A percentile compares a stretch with the other conserved stretches of the same genome.
Conservation (phyloP, 2,329 filamentous ascomycete genomes). For the Nothophaeocryptopus gaeumannii region DNA sequence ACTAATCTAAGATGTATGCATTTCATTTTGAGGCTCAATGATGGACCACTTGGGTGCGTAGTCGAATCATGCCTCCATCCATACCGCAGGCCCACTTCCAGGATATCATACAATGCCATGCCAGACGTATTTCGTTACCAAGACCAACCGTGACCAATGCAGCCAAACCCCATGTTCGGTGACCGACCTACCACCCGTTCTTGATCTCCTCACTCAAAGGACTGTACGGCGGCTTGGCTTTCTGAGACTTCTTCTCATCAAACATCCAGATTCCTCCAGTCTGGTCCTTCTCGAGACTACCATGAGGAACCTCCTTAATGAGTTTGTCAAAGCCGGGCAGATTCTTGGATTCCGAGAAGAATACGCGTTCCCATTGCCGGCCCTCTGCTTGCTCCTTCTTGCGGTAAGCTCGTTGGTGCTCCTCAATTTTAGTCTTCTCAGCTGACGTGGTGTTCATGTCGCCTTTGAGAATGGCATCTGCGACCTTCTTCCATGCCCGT, state of each 20-base stretch:
- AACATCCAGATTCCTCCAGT: slow-evolving; percentile 71
- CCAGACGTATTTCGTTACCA: no score
- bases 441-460: slow-evolving; percentile 77
- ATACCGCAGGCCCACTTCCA: no score
- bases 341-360: slow-evolving; percentile 59
- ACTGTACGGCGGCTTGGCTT: slow-evolving; percentile 32
- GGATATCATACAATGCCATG: no score
- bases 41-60: no score
- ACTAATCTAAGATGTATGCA: no score
- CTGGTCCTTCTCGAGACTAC: slow-evolving; percentile 57
- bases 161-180: no score
- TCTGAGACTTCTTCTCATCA: slow-evolving; percentile 52
- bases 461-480: slow-evolving; percentile 71
- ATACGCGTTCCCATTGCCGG: slow-evolving; percentile 75
- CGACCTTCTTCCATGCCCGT: slow-evolving; percentile 83
- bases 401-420: slow-evolving; percentile 75
- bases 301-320: slow-evolving; percentile 43
- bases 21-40: no score
- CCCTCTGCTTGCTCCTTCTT: slow-evolving; percentile 72
- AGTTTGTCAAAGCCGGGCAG: slow-evolving; percentile 49
- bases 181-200: slow-evolving; percentile 22
- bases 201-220: slow-evolving; percentile 27
- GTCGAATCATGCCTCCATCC: no score
- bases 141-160: no score
- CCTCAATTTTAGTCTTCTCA: slow-evolving; percentile 88